Evolutionary conservation across 1,284 basidiomycete species (phyloP).

Genomic region (Leccinum subrobustum): DNA sequence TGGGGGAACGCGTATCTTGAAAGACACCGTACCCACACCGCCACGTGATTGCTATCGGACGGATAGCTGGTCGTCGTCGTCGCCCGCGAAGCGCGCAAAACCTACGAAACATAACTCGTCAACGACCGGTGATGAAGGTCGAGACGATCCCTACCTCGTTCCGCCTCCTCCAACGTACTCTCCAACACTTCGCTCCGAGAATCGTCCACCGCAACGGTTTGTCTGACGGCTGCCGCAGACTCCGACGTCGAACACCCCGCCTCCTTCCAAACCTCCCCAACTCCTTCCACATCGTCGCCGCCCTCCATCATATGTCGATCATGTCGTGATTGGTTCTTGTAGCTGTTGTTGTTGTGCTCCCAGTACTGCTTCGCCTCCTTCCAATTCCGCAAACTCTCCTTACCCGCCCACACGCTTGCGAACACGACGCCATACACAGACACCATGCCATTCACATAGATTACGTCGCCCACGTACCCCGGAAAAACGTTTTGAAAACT

Average conservation of each 20-base stretch:
- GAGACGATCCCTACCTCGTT: neutral
- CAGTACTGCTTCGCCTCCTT: neutral
- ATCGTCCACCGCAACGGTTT: neutral
- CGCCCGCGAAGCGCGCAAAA: neutral
- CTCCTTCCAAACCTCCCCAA: neutral
- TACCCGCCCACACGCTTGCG: constrained; percentile 1
- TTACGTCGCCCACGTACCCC: neutral
- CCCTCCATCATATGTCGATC: neutral
- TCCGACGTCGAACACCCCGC: neutral
- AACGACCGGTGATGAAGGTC: neutral
- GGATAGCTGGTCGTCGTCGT: neutral
- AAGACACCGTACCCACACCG: neutral
- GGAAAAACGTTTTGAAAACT: neutral
- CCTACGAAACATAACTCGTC: neutral
- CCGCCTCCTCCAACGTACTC: neutral
- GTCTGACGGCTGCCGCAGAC: neutral
- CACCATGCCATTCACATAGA: neutral
- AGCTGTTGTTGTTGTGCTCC: neutral
- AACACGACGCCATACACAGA: constrained; percentile 8
- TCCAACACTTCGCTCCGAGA: neutral
- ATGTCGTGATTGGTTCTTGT: neutral
- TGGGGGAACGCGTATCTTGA: neutral
- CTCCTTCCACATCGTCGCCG: neutral
- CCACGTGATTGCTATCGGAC: neutral
- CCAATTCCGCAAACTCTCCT: neutral